A percentile compares a stretch with the other conserved stretches of the same genome.
Conservation (phyloP, 768 basidiomycete genomes). For the Hydnomerulius pinastri region DNA sequence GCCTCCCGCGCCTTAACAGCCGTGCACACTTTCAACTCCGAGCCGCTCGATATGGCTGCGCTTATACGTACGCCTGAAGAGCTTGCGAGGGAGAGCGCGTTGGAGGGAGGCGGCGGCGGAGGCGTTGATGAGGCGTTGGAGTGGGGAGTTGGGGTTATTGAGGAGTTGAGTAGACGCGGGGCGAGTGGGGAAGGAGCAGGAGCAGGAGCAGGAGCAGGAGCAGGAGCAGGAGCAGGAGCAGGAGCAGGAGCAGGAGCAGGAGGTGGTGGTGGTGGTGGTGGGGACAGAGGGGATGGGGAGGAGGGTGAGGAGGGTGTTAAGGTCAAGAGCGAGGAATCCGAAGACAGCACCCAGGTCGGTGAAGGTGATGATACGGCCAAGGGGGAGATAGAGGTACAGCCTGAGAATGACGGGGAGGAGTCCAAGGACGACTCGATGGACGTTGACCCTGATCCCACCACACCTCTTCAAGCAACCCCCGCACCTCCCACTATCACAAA, state of each 20-base stretch:
- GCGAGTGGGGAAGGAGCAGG: too few relatives aligned
- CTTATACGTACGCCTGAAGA: constrained; percentile 44
- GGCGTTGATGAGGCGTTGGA: constrained; percentile 44
- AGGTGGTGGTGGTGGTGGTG: neutral
- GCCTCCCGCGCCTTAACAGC: constrained; percentile 4
- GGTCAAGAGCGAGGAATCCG: constrained; percentile 17
- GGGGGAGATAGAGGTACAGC: neutral
- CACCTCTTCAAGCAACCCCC: constrained; percentile 1
- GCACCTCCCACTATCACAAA: neutral
- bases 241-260: too few relatives aligned
- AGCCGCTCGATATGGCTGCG: constrained; percentile 43
- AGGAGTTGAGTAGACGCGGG: constrained; percentile 31
- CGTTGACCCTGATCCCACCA: constrained; percentile 17
- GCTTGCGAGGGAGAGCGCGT: constrained; percentile 30
- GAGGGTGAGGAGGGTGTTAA: constrained; percentile 6
- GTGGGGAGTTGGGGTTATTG: constrained; percentile 56
- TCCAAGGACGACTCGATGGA: constrained; percentile 13
- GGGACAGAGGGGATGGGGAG: neutral
- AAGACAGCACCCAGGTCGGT: neutral
- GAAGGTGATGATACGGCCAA: neutral
- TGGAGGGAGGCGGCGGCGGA: constrained; percentile 25
- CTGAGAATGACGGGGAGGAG: constrained; percentile 10
- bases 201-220: too few relatives aligned
- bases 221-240: too few relatives aligned
- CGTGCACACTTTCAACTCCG: constrained; percentile 11